A percentile compares a stretch with the other conserved stretches of the same genome.
Evolutionary conservation across 768 basidiomycete genomes (phyloP).

Genomic region (Pulveroboletus ravenelii): DNA sequence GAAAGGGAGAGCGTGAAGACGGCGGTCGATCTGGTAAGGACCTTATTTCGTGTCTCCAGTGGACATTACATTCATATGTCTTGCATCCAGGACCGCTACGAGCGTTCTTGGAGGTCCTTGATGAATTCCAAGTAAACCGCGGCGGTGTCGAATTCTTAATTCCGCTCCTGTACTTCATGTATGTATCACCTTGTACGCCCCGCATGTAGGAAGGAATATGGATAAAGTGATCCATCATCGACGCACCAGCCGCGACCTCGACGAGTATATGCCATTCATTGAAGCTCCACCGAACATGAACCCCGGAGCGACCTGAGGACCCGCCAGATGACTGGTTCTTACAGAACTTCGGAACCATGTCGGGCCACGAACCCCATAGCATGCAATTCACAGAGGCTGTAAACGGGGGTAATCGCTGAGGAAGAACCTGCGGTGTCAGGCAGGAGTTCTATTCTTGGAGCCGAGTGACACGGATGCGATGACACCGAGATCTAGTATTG

Average conservation of each 20-base stretch:
- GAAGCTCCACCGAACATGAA: no score
- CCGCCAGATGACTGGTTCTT: no score
- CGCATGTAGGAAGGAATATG: not conserved
- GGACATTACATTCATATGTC: not conserved
- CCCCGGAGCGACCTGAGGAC: no score
- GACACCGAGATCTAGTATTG: not conserved
- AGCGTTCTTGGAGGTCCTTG: not conserved
- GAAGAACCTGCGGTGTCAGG: no score
- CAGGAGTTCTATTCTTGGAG: no score
- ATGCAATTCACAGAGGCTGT: no score
- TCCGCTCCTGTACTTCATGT: not conserved
- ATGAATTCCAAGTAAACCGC: not conserved
- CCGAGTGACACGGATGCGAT: no score
- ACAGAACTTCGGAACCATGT: no score
- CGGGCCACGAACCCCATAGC: no score
- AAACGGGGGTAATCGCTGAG: no score
- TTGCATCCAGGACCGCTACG: not conserved
- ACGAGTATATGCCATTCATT: no score
- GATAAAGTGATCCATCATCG: not conserved
- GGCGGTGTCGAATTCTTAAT: not conserved
- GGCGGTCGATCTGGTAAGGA: conserved; percentile 1
- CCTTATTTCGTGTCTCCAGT: not conserved
- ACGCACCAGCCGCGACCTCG: not conserved
- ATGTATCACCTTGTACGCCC: not conserved
- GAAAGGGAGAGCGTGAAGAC: conserved; percentile 29